Conservation (phyloP, 2,329 filamentous ascomycete species). For the Xylaria sp. region DNA sequence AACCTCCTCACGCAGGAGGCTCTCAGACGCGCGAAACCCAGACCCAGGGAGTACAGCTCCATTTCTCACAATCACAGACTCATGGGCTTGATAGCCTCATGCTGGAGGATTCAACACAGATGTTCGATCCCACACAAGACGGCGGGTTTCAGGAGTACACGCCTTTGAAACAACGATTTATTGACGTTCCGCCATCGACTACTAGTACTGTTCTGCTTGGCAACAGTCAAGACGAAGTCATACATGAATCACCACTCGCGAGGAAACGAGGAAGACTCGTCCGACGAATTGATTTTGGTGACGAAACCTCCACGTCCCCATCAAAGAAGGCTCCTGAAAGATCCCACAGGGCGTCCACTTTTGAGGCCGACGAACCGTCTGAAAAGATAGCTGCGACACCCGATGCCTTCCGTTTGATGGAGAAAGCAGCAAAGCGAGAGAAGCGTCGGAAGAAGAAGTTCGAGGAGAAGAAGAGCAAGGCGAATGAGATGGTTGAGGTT, state of each 20-base stretch:
- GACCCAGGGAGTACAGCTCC: slow-evolving; percentile 45
- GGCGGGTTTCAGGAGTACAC: slow-evolving; percentile 68
- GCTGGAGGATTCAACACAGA: slow-evolving; percentile 51
- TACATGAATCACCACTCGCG: slow-evolving; percentile 60
- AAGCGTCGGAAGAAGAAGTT: slow-evolving; percentile 50
- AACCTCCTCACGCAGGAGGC: slow-evolving; percentile 38
- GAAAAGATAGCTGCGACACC: slow-evolving; percentile 12
- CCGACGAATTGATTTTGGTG: slow-evolving; percentile 22
- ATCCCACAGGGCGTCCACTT: slow-evolving; percentile 30
- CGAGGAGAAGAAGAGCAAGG: slow-evolving; percentile 81
- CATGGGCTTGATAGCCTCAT: slow-evolving; percentile 54
- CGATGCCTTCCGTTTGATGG: slow-evolving; percentile 65
- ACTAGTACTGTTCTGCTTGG: slow-evolving; percentile 60
- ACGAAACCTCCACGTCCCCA: slow-evolving; percentile 36
- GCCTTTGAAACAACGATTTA: slow-evolving; percentile 63
- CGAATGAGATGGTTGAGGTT: slow-evolving; percentile 82
- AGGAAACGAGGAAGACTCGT: slow-evolving; percentile 52
- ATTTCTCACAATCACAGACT: slow-evolving; percentile 57
- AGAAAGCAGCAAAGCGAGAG: slow-evolving; percentile 56
- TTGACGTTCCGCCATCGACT: slow-evolving; percentile 61
- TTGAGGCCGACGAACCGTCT: slow-evolving; percentile 29
- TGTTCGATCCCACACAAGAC: slow-evolving; percentile 76
- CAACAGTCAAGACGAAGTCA: slow-evolving; percentile 35
- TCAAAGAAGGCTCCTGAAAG: slow-evolving; percentile 36
- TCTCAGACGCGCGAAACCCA: slow-evolving; percentile 39